Evolutionary conservation across 2,329 filamentous ascomycete species (phyloP), one percentile per base, ranked within the genome.

Genomic region (Clonostachys byssicola): DNA sequence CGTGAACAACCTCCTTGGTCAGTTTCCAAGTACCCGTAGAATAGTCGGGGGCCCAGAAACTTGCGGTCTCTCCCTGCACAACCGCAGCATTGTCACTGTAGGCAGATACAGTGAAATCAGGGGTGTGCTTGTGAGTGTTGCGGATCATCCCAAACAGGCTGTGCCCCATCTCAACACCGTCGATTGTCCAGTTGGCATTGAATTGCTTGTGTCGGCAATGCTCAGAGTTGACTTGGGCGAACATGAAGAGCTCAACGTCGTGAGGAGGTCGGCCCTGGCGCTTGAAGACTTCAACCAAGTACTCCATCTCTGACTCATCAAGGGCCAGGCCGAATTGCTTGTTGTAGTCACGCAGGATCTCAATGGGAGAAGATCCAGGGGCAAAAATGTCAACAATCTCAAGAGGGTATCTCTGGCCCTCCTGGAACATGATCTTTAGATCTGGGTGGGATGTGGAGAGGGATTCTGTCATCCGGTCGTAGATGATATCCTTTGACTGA

Each of bases 1-100:
- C 88, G 63, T 96, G 89, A 17, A 96, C 86, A 20, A 83, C 75
- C 71, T 99, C 94, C 59, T 89, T 94, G 17, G 81, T 89, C 50
- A 92, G 81, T 58, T 79, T 87, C 92, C 92, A 99, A 56, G 89
- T 86, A 33, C 92, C 89, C 5, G 89, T 95, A 36, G 83, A 77
- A 56, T 91, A 85, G 60, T 94, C 88, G 5, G 94, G 94, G 1
- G 90, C 87, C 92, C 92, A 97, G 61, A 88, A 66, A 44, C 67
- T 60, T 34, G 66, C 68, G 42, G 60, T 54, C 17, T 71, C 68
- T 9, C 68, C 68, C 48, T 67, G 56, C n/a, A 72, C 52, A 14
- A 99, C 94, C n/a, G 94, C 94, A 23, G 94, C 94, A 63, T 99
- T 99, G 65, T 99, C 94, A 59, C 89, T 95, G 69, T 99, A 99